Evolutionary conservation across 2,329 filamentous ascomycete species (phyloP).

Genomic region (Aureobasidium sp.): DNA sequence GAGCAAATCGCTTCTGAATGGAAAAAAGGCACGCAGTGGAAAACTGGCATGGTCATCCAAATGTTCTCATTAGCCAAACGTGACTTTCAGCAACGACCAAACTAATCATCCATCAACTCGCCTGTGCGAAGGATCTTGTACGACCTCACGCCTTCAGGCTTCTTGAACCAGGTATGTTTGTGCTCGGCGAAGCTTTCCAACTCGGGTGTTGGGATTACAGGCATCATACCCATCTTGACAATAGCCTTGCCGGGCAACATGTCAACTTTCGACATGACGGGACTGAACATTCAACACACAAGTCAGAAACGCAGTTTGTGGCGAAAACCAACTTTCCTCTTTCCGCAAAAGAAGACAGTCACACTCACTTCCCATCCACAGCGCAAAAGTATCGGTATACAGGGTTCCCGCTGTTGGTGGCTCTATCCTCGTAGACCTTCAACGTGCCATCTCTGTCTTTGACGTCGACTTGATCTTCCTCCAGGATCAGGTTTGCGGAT

Average conservation of each 20-base stretch:
- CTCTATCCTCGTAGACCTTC: constrained; percentile 37
- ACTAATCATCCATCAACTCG: constrained; percentile 4
- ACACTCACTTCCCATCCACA: constrained; percentile 37
- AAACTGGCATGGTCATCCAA: neutral
- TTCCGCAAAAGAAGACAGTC: too few species aligned
- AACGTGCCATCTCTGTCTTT: constrained; percentile 37
- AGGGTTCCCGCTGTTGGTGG: constrained; percentile 39
- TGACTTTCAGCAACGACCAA: too few species aligned
- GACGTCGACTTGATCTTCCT: constrained; percentile 38
- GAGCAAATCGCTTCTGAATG: neutral
- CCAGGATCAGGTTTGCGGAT: constrained; percentile 33
- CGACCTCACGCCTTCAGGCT: constrained; percentile 29
- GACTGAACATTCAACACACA: constrained; percentile 25
- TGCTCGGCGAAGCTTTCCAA: constrained; percentile 36
- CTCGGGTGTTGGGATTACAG: constrained; percentile 38
- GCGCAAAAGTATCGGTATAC: constrained; percentile 39
- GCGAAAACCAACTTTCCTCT: too few species aligned
- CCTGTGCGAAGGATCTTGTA: constrained; percentile 26
- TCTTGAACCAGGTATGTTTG: constrained; percentile 36
- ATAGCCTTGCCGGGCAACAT: constrained; percentile 33
- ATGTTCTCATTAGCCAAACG: neutral
- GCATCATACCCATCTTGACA: constrained; percentile 44
- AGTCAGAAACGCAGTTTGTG: too few species aligned
- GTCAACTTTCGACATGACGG: constrained; percentile 33
- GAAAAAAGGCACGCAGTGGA: neutral